Conservation (phyloP, 2,329 filamentous ascomycete genomes). For the Elsinoe ampelina region DNA sequence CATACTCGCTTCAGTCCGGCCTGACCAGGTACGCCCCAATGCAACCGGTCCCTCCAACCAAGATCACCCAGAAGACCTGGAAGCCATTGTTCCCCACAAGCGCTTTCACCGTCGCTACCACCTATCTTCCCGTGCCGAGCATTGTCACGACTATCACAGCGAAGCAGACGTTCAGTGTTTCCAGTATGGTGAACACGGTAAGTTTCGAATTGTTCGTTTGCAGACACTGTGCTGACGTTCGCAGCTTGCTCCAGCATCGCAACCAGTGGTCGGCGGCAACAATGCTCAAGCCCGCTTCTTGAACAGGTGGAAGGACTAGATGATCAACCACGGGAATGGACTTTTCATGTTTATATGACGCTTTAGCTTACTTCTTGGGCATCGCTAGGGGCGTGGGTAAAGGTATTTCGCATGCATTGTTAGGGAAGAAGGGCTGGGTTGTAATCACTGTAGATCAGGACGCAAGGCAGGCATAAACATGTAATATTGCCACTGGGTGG, state of each 20-base stretch:
- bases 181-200: constrained; percentile 51
- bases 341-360: constrained; percentile 10
- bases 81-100: constrained; percentile 48
- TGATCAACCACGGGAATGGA: background rate
- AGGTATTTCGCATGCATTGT: background rate
- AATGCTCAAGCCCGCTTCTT: constrained; percentile 42
- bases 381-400: background rate
- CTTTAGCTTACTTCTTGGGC: constrained; percentile 6
- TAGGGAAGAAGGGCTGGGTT: background rate
- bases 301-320: constrained; percentile 50
- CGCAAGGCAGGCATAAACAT: background rate
- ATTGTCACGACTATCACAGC: constrained; percentile 45
- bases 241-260: constrained; percentile 46
- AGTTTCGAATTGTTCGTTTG: constrained; percentile 22
- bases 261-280: constrained; percentile 42
- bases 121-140: constrained; percentile 37
- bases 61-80: constrained; percentile 45
- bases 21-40: constrained; percentile 52
- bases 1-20: constrained; percentile 49
- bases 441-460: constrained; percentile 10
- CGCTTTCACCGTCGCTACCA: constrained; percentile 42
- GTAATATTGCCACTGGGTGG: constrained; percentile 5
- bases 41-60: constrained; percentile 49
- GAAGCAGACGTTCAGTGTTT: constrained; percentile 41
- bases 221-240: background rate